Percentiles rank a stretch among this genome's conserved stretches.
Conservation (phyloP, 176 grass and related monocot genomes). For the Bromus sterilis region DNA sequence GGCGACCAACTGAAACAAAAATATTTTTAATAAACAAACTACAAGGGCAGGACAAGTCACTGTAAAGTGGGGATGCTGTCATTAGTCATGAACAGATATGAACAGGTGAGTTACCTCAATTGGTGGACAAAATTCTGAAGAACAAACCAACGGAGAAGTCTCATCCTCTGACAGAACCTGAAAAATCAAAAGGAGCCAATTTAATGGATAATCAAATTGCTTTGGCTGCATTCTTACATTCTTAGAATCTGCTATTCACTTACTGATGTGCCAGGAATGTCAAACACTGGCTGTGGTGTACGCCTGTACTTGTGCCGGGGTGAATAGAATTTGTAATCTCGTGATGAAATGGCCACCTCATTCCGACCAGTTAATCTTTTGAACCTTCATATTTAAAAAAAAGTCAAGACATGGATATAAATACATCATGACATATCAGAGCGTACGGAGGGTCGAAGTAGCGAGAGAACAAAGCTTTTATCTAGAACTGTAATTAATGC, state of each 20-base stretch:
- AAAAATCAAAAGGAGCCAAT: slow-evolving; percentile 5
- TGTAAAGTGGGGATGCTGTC: neutral
- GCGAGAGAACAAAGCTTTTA: neutral
- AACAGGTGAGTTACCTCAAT: slow-evolving; percentile 45
- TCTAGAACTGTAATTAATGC: neutral
- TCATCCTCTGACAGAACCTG: slow-evolving; percentile 57
- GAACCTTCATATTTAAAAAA: slow-evolving; percentile 45
- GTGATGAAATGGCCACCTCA: slow-evolving; percentile 53
- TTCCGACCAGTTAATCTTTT: slow-evolving; percentile 76
- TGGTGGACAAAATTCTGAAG: slow-evolving; percentile 54
- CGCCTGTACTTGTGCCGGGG: slow-evolving; percentile 75
- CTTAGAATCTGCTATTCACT: slow-evolving; percentile 19
- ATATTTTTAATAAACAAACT: neutral
- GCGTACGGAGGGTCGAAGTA: neutral
- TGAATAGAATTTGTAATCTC: slow-evolving; percentile 95
- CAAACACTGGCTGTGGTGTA: slow-evolving; percentile 41
- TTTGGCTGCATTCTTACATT: slow-evolving; percentile 1
- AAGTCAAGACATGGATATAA: neutral
- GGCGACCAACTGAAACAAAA: neutral
- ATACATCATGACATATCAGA: neutral
- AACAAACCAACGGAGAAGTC: slow-evolving; percentile 56
- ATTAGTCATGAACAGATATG: neutral
- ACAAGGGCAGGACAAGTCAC: neutral
- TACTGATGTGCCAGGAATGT: slow-evolving; percentile 54
- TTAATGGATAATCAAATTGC: neutral